These are phyloP conservation scores for Penicillium soppii DNA, from an alignment of 495 filamentous ascomycete species.

Conservation along the genomic window DNA sequence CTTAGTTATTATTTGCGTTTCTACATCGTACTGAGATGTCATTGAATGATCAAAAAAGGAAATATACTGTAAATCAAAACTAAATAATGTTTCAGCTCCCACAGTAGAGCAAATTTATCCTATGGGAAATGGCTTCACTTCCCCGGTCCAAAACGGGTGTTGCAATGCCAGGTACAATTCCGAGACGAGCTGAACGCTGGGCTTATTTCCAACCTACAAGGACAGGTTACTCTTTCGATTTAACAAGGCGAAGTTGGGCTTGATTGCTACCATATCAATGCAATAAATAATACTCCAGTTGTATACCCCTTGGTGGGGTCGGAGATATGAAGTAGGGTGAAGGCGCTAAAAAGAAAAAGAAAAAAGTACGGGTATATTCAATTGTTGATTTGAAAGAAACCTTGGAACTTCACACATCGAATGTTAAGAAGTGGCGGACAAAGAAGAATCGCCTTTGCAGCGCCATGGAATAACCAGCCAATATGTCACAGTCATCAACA, in stretches of 20 bases:
- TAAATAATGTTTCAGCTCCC: neutral
- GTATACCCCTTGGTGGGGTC: too few species aligned
- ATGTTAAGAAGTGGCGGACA: neutral
- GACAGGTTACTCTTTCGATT: too few species aligned
- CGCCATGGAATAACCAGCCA: conserved; percentile 1
- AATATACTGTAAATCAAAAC: neutral
- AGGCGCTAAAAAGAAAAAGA: too few species aligned
- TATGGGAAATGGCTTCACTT: conserved; percentile 5
- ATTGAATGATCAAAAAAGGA: too few species aligned
- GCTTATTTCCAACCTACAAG: conserved; percentile 16
- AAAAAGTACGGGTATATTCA: too few species aligned
- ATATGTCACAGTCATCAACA: conserved; percentile 5
- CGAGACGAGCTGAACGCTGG: conserved; percentile 14
- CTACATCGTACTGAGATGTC: too few species aligned
- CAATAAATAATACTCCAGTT: too few species aligned
- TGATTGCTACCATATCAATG: too few species aligned
- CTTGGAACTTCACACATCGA: neutral
- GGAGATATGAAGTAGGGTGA: too few species aligned
- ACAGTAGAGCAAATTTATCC: neutral
- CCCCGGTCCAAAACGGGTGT: neutral
- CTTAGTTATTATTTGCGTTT: too few species aligned
- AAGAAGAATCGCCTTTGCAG: neutral
- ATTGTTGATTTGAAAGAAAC: too few species aligned
- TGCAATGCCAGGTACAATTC: conserved; percentile 23
- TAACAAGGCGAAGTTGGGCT: too few species aligned